Conservation (phyloP, 208 protist species). For the Wallacemonas collosoma region DNA sequence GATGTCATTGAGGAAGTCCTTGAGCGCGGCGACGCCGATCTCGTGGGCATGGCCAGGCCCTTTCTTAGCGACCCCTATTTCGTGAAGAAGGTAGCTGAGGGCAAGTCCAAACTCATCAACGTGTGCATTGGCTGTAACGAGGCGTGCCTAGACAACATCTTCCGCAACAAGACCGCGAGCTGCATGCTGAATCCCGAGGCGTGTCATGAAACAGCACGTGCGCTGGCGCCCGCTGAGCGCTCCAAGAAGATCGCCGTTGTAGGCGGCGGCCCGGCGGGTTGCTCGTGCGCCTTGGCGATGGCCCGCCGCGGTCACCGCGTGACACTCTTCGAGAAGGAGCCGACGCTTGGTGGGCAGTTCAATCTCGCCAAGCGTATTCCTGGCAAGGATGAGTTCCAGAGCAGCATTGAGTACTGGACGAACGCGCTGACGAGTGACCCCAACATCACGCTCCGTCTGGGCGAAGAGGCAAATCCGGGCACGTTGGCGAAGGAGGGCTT, state of each 20-base stretch:
- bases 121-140: slow-evolving; percentile 92
- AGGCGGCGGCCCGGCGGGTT: slow-evolving; percentile 75
- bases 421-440: slow-evolving; percentile 26
- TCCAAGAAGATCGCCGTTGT: slow-evolving; percentile 71
- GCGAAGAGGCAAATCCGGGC: slow-evolving; percentile 25
- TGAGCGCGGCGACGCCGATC: slow-evolving; percentile 58
- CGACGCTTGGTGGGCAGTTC: slow-evolving; percentile 82
- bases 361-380: slow-evolving; percentile 80
- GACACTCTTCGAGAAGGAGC: slow-evolving; percentile 56
- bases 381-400: slow-evolving; percentile 88
- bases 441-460: slow-evolving; percentile 40
- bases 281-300: slow-evolving; percentile 46
- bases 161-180: slow-evolving; percentile 38
- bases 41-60: slow-evolving; percentile 83
- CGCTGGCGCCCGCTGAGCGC: slow-evolving; percentile 22
- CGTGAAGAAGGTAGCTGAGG: slow-evolving; percentile 59
- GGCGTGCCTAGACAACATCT: slow-evolving; percentile 87
- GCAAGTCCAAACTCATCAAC: slow-evolving; percentile 73
- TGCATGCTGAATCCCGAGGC: slow-evolving; percentile 87
- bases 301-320: slow-evolving; percentile 70
- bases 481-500: slow-evolving; percentile 32
- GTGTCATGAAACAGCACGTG: slow-evolving; percentile 58
- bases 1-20: slow-evolving; percentile 63
- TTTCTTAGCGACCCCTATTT: slow-evolving; percentile 78
- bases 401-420: slow-evolving; percentile 79